These are phyloP conservation scores for Leucosporidium yakuticum DNA, from an alignment of 768 basidiomycete species.

Conservation along the genomic window DNA sequence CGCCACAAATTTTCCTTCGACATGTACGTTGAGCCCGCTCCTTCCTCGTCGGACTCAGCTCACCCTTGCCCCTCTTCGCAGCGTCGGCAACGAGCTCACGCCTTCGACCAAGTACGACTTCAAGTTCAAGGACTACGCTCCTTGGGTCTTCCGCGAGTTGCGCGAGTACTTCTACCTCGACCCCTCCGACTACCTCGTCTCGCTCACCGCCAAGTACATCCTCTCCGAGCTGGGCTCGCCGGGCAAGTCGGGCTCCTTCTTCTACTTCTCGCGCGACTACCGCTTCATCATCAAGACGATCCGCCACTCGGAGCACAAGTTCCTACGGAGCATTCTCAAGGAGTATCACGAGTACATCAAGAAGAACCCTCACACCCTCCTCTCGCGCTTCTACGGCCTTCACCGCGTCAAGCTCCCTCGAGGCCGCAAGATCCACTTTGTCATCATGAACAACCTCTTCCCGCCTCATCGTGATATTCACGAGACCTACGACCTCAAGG, in stretches of 20 bases:
- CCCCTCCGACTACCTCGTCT: conserved; percentile 94
- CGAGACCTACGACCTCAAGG: conserved; percentile 96
- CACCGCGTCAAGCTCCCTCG: conserved; percentile 94
- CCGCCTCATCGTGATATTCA: conserved; percentile 95
- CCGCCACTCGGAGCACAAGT: conserved; percentile 87
- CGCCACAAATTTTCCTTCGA: conserved; percentile 95
- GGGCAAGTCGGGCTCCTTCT: conserved; percentile 97
- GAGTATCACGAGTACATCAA: conserved; percentile 79
- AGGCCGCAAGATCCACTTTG: conserved; percentile 94
- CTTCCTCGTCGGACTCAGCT: conserved; percentile 7
- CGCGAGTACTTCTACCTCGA: conserved; percentile 93
- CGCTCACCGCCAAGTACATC: conserved; percentile 94
- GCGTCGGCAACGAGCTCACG: conserved; percentile 93
- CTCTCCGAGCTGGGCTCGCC: conserved; percentile 95
- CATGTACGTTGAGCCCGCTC: conserved; percentile 56
- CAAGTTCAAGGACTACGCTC: conserved; percentile 99
- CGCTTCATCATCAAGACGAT: conserved; percentile 99
- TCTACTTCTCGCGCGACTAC: conserved; percentile 98
- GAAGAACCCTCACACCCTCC: conserved; percentile 82
- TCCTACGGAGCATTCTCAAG: conserved; percentile 74
- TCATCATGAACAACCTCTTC: conserved; percentile 99
- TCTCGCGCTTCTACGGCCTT: conserved; percentile 92
- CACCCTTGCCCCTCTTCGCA: conserved; percentile 41
- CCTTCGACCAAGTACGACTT: conserved; percentile 98
- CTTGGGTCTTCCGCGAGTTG: conserved; percentile 92